phyloP scores from a whole-genome alignment of 306 rosid genomes.

The Spatholobus suberectus region DNA sequence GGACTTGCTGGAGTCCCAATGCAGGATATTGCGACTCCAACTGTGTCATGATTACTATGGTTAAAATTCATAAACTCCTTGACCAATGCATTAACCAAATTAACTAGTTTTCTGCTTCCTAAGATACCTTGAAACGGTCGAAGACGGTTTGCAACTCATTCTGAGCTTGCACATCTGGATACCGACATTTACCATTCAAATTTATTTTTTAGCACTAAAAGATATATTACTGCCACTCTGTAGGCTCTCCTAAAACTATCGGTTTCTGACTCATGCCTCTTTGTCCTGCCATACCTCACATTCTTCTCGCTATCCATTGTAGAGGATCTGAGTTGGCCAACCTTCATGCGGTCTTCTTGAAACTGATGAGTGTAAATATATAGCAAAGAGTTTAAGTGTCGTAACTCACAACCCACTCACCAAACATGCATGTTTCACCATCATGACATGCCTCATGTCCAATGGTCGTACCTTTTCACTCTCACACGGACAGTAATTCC shows the following conservation, averaged over 20 bases:
- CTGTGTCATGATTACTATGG: not conserved
- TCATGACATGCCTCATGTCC: not conserved
- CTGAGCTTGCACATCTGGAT: not conserved
- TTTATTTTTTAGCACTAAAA: not conserved
- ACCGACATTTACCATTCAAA: not conserved
- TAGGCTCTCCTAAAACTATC: not conserved
- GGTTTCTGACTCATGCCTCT: not conserved
- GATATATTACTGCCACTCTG: not conserved
- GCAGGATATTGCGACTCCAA: not conserved
- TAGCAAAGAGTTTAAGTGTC: not conserved
- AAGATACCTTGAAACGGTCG: not conserved
- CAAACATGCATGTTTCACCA: not conserved
- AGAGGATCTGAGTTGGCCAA: not conserved
- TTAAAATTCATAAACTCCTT: not conserved
- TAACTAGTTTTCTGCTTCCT: not conserved
- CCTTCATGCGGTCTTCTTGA: not conserved
- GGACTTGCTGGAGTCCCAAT: not conserved
- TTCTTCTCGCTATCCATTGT: not conserved
- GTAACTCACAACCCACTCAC: not conserved
- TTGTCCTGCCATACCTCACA: not conserved
- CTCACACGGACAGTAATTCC: not conserved
- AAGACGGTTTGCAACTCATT: not conserved
- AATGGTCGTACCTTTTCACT: slow-evolving; percentile 10
- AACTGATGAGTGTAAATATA: not conserved
- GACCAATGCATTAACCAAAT: not conserved